Conservation (phyloP, 805 yeast species). For the Metschnikowia hibisci region DNA sequence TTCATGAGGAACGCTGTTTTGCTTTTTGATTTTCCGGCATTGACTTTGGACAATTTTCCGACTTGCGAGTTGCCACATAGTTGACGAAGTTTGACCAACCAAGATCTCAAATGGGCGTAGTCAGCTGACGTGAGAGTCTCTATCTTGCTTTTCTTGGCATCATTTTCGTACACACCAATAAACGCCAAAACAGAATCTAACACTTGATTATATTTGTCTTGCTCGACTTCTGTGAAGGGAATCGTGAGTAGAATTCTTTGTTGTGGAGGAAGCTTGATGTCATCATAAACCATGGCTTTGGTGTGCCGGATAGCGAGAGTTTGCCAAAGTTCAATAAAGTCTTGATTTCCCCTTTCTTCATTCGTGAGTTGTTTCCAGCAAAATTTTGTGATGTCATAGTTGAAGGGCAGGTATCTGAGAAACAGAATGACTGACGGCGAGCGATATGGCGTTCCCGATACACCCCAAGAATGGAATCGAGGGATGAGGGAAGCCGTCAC, state of each 20-base stretch:
- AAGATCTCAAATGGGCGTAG: slow-evolving; percentile 51
- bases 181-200: slow-evolving; percentile 55
- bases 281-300: slow-evolving; percentile 73
- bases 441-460: slow-evolving; percentile 89
- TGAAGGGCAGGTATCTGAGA: slow-evolving; percentile 64
- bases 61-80: slow-evolving; percentile 78
- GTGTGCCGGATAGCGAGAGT: slow-evolving; percentile 71
- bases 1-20: slow-evolving; percentile 10
- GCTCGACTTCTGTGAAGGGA: slow-evolving; percentile 80
- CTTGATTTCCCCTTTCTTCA: slow-evolving; percentile 15
- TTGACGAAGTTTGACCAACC: slow-evolving; percentile 70
- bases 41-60: slow-evolving; percentile 24
- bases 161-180: slow-evolving; percentile 52
- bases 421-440: slow-evolving; percentile 68
- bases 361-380: slow-evolving; percentile 37
- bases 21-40: slow-evolving; percentile 7
- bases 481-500: slow-evolving; percentile 77
- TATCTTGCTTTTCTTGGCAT: slow-evolving; percentile 46
- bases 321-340: slow-evolving; percentile 47
- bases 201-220: slow-evolving; percentile 69
- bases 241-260: slow-evolving; percentile 62
- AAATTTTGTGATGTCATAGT: slow-evolving; percentile 34
- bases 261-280: slow-evolving; percentile 78
- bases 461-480: slow-evolving; percentile 92
- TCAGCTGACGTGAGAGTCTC: slow-evolving; percentile 46